Base-by-base conservation (phyloP, 805 yeast species). In the Yarrowia sp. region DNA sequence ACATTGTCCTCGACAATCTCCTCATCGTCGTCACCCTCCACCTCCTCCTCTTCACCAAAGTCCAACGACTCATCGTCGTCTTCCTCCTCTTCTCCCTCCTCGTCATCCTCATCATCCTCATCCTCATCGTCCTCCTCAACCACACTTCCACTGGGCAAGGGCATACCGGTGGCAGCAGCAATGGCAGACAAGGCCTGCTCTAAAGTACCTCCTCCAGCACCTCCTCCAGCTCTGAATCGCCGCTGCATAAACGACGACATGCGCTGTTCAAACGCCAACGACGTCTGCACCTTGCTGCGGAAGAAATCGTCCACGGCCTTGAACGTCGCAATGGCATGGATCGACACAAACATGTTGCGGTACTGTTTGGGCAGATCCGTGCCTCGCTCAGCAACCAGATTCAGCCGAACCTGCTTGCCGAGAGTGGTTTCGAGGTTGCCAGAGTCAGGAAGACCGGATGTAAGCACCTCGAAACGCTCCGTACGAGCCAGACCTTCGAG, bases 401-500 rank as follows among this genome's bases (percentile, higher is more conserved):
- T 83, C 14, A 91, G 67, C 64, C 84, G 85, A 45, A 91, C 76
- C 73, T 90, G 96, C 65, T 84, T 86, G 0, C 92, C 89, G 81
- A 92, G 80, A 0, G 67, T 64, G 13, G 72, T 68, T 5, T 75
- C 71, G 28, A 64, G 60, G 22, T 67, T 14, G 14, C 66, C 17
- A 50, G 51, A 36, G 31, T 66, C 69, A 31, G 67, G 61, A 11
- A 69, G 66, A 13, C 82, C 89, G 71, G 84, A 76, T 0, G 83
- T 78, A 1, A 82, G 73, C 15, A 91, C 84, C 44, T 85, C 88
- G 73, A 91, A 89, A 0, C 87, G 78, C 72, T 92, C 97, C 0
- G 85, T 79, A 69, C 96, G 80, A 1, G 90, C 84, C 22, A 91
- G 74, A 0, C 90, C 84, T 65, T 89, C 92, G 67, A 90, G 95